phyloP scores from a whole-genome alignment of 2,329 filamentous ascomycete species.

The Chrysoporthe cubensis region DNA sequence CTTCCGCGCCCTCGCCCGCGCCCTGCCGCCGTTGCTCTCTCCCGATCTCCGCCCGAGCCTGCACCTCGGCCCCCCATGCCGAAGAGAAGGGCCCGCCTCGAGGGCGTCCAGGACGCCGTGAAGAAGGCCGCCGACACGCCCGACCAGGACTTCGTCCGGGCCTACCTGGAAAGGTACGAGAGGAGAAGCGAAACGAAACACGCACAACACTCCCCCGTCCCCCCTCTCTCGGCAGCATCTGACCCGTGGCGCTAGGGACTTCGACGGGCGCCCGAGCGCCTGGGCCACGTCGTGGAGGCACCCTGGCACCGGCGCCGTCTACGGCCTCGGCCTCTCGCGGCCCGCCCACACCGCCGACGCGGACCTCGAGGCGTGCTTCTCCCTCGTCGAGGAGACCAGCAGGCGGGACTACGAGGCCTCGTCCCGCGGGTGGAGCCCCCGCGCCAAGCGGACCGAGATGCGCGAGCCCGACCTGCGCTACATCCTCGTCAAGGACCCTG shows the following conservation, averaged over 20 bases:
- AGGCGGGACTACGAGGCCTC: slow-evolving; percentile 66
- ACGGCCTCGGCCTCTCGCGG: slow-evolving; percentile 48
- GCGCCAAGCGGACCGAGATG: slow-evolving; percentile 70
- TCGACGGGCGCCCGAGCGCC: slow-evolving; percentile 28
- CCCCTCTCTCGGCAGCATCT: background rate
- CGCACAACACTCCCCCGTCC: no score
- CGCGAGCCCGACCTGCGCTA: slow-evolving; percentile 68
- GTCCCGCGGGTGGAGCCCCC: slow-evolving; percentile 64
- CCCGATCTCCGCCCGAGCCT: background rate
- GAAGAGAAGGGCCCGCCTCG: slow-evolving; percentile 13
- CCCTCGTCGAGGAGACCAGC: slow-evolving; percentile 66
- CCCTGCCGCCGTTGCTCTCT: background rate
- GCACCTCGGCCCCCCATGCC: background rate
- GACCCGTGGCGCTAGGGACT: slow-evolving; percentile 4
- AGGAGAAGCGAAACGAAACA: no score
- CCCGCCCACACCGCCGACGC: slow-evolving; percentile 43
- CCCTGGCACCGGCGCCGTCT: slow-evolving; percentile 46
- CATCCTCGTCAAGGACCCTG: slow-evolving; percentile 57
- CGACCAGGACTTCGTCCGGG: slow-evolving; percentile 19
- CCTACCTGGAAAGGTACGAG: slow-evolving; percentile 20
- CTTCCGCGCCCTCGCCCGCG: no score
- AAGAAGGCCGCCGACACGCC: slow-evolving; percentile 11
- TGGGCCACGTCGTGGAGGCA: slow-evolving; percentile 53
- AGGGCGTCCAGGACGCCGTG: slow-evolving; percentile 19
- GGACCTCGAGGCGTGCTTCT: slow-evolving; percentile 58